Base-by-base conservation (phyloP, 169 alveolate species). In the Plasmodium yoelii region DNA sequence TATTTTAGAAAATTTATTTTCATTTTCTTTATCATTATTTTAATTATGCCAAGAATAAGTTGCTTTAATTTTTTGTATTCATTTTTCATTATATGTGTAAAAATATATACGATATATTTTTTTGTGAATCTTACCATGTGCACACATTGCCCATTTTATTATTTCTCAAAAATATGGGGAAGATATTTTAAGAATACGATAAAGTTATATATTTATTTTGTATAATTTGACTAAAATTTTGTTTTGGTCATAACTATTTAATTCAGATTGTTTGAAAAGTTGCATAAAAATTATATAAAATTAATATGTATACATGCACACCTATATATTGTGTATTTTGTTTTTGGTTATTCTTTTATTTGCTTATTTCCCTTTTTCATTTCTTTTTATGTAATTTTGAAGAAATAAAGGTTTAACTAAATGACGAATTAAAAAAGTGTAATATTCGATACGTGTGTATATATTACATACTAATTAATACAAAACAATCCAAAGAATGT, bases 141-240 rank as follows among this genome's bases (percentile, higher is more conserved):
- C 88, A 75, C 88, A 75, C 72, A 46, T 75, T 75, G 88, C 88
- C 88, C 88, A 75, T 75, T 53, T 75, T 75, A 55, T 15, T 51
- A 13, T 51, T 51, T 51, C 8, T 13, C 24, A 13, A 51, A 51
- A 13, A 13, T 51, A 51, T 13, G 59, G n/a, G 19, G 19, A 51
- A 7, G 0, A 51, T 13, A 51, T 51, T 51, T 51, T 13, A 13
- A 12, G 55, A 24, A 71, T 26, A 28, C 10, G 68, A 71, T 9
- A 57, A 57, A 15, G 28, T 1, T 7, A 12, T 39, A 68, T 42
- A 26, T 68, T 44, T 24, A 15, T 15, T 51, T 51, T 51, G 59
- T 51, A 51, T 13, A 51, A 51, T 7, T 51, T 51, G 59, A 7
- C 24, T 12, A 15, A 51, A 51, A 51, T 13, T 13, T 2, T 51